These are phyloP conservation scores for Mesembryanthemum crystallinum DNA, from an alignment of 148 eudicot genomes.

Conservation along the genomic window DNA sequence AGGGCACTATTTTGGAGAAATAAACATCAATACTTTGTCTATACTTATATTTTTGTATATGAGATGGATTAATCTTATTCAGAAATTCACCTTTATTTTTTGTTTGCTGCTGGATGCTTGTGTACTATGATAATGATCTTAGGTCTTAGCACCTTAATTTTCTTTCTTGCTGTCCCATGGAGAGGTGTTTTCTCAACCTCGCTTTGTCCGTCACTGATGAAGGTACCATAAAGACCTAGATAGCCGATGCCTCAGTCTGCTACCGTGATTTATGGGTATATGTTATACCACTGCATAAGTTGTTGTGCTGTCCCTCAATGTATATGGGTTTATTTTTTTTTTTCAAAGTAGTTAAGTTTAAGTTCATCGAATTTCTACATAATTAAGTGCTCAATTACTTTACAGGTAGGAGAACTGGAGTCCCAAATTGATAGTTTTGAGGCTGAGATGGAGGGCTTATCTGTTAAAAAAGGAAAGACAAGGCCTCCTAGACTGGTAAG, in stretches of 20 bases:
- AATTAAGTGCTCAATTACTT: conserved; percentile 6
- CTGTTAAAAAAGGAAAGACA: conserved; percentile 92
- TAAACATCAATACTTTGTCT: not conserved
- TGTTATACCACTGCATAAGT: conserved; percentile 1
- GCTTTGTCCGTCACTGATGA: not conserved
- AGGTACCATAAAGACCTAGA: not conserved
- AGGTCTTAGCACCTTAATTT: not conserved
- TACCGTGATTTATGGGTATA: not conserved
- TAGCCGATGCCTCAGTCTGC: not conserved
- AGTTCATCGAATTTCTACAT: not conserved
- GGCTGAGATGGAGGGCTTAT: conserved; percentile 95
- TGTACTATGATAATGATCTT: not conserved
- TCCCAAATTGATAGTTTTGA: conserved; percentile 96
- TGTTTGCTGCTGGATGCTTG: not conserved
- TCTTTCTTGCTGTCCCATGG: not conserved
- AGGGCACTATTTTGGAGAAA: not conserved
- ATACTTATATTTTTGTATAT: no score
- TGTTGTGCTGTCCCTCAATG: not conserved
- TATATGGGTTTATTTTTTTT: not conserved
- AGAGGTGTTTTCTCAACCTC: not conserved
- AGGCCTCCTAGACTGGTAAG: conserved; percentile 99
- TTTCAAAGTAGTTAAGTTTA: not conserved
- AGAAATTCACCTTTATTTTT: not conserved
- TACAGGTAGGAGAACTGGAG: conserved; percentile 85
- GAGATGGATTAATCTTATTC: not conserved